Evolutionary conservation across 345 rosid genomes (phyloP), one percentile per base, ranked within the genome.

Genomic region (Citrus reticulata): DNA sequence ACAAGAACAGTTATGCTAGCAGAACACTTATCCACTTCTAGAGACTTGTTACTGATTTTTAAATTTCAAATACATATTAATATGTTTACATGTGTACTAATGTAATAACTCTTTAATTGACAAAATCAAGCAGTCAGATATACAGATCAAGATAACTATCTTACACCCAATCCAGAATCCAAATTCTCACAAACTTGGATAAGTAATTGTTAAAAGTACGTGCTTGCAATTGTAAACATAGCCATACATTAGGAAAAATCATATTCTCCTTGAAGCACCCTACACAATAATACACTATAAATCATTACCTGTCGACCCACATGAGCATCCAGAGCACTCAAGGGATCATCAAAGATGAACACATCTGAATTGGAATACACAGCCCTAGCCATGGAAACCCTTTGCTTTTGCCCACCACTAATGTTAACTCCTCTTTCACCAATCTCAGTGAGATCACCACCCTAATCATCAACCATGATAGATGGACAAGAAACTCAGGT

Each of bases 381-480:
- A 37, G 99, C 99, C 82, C 99, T 88, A 72, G 98, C 99, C 99
- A 96, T 90, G 70, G 99, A 96, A 81, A 96, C 98, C 89, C 99
- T 91, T 85, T 96, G 99, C 87, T 96, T 96, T 85, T 96, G 99
- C 80, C 99, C 99, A 84, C 99, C 99, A 82, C 99, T 96, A 73
- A 96, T 96, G 84, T 94, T 96, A 59, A 96, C 99, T 71, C 99
- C 99, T 88, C 99, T 94, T 87, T 96, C 99, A 81, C 99, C 99
- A 85, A 96, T 96, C 95, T 96, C 99, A 6, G 99, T 96, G 62
- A 96, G 93, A 90, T 96, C 99, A 83, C 98, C 98, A 35, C 99
- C 99, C 99, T 96, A 78, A 49, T 69, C 85, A 81, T 78, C 77
- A 87, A 49, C 81, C 73, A 85, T 29, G 80, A 59, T 62, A 81